A percentile compares a stretch with the other conserved stretches of the same genome.
Conservation (phyloP, 2,329 filamentous ascomycete genomes). For the Sclerotinia minor region DNA sequence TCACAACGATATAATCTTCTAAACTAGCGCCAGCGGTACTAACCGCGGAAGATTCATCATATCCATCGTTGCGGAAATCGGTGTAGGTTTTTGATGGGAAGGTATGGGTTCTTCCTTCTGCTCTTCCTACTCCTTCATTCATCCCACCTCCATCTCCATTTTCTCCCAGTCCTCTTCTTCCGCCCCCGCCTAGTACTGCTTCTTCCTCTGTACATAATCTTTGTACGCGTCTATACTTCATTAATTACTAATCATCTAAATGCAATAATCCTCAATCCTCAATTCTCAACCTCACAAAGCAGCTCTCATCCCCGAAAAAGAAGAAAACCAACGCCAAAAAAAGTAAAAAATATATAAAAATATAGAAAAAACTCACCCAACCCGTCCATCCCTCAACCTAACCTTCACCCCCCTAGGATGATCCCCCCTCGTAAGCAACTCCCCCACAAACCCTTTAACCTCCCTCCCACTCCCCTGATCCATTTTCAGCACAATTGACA, state of each 20-base stretch:
- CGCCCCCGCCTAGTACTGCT: slow-evolving; percentile 26
- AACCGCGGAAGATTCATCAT: slow-evolving; percentile 25
- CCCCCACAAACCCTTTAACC: slow-evolving; percentile 37
- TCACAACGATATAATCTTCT: slow-evolving; percentile 19
- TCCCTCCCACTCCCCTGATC: slow-evolving; percentile 40
- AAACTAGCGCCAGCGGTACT: not conserved
- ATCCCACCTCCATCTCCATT: not conserved
- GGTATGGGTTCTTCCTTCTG: slow-evolving; percentile 5
- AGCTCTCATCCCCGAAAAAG: too few species aligned
- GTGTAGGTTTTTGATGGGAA: slow-evolving; percentile 21
- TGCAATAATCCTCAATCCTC: not conserved
- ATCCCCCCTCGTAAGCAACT: slow-evolving; percentile 39
- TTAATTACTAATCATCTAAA: not conserved
- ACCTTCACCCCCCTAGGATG: slow-evolving; percentile 42
- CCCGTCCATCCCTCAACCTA: slow-evolving; percentile 37
- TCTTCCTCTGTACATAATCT: slow-evolving; percentile 33
- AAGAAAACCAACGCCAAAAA: too few species aligned
- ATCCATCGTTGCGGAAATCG: slow-evolving; percentile 32
- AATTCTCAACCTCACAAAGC: too few species aligned
- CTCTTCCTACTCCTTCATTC: too few species aligned
- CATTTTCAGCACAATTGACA: slow-evolving; percentile 40
- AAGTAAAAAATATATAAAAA: too few species aligned
- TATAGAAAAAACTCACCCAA: slow-evolving; percentile 34
- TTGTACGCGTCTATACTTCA: slow-evolving; percentile 32
- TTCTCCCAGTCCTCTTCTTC: not conserved